Percentiles rank a stretch among this genome's conserved stretches.
Conservation (phyloP, 441 rosid genomes). For the Corymbia citriodora region DNA sequence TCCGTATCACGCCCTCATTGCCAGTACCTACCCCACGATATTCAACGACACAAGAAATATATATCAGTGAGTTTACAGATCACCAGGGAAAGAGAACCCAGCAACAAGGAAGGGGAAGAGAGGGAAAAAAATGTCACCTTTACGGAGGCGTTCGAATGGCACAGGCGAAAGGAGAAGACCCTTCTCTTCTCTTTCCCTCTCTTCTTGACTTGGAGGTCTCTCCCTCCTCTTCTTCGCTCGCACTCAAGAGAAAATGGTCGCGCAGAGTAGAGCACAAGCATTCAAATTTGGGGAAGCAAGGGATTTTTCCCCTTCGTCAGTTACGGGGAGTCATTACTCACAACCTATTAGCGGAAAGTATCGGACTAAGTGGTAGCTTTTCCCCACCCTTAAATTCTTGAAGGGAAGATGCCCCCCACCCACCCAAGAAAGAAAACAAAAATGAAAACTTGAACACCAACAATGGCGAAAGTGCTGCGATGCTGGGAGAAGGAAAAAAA, state of each 20-base stretch:
- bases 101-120: background rate
- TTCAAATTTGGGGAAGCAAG: background rate
- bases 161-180: background rate
- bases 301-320: background rate
- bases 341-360: background rate
- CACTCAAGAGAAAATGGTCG: background rate
- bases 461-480: background rate
- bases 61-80: background rate
- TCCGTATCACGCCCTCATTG: background rate
- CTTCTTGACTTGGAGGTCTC: background rate
- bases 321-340: background rate
- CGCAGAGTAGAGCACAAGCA: conserved; percentile 9
- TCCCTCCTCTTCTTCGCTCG: background rate
- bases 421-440: background rate
- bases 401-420: background rate
- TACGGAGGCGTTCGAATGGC: background rate
- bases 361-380: background rate
- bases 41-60: background rate
- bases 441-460: background rate
- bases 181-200: background rate
- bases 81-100: background rate
- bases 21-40: background rate
- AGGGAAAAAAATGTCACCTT: background rate
- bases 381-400: background rate
- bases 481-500: background rate